A percentile compares a stretch with the other conserved stretches of the same genome.
Evolutionary conservation across 2,329 filamentous ascomycete species (phyloP).

Genomic region (Verticillium longisporum): DNA sequence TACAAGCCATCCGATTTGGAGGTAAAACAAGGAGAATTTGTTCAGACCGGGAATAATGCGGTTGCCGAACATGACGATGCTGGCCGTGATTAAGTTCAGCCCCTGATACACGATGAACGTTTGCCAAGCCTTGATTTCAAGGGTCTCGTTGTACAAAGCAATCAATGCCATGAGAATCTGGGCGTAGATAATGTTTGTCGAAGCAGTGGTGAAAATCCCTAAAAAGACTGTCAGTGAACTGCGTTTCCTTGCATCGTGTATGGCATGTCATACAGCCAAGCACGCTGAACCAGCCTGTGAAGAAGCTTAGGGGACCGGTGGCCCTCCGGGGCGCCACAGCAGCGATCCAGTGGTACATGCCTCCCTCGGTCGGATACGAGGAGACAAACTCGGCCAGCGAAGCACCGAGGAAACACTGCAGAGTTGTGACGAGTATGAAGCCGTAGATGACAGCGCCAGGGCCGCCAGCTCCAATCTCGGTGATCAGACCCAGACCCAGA

Average conservation of each 20-base stretch:
- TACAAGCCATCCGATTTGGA: conserved; percentile 38
- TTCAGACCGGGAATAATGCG: conserved; percentile 33
- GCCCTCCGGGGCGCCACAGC: conserved; percentile 32
- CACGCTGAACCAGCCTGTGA: conserved; percentile 35
- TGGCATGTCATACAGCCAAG: conserved; percentile 21
- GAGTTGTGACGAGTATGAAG: conserved; percentile 38
- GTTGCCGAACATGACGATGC: conserved; percentile 41
- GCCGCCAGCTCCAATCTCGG: conserved; percentile 39
- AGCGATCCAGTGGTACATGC: conserved; percentile 46
- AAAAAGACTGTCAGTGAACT: no score
- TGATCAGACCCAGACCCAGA: conserved; percentile 35
- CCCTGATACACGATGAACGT: conserved; percentile 37
- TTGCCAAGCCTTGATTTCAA: conserved; percentile 37
- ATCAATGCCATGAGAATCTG: conserved; percentile 33
- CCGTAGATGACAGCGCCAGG: conserved; percentile 43
- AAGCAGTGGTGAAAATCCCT: conserved; percentile 38
- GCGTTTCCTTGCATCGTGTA: neutral
- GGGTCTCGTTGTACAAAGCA: conserved; percentile 29
- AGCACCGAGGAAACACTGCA: conserved; percentile 37
- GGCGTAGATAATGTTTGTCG: conserved; percentile 35
- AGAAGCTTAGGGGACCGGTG: conserved; percentile 33
- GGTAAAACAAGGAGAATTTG: conserved; percentile 35
- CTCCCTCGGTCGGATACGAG: conserved; percentile 39
- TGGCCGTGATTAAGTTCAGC: conserved; percentile 33
- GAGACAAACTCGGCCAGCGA: conserved; percentile 41